phyloP scores from a whole-genome alignment of 1,284 basidiomycete genomes.

The Anthracocystis walkeri region DNA sequence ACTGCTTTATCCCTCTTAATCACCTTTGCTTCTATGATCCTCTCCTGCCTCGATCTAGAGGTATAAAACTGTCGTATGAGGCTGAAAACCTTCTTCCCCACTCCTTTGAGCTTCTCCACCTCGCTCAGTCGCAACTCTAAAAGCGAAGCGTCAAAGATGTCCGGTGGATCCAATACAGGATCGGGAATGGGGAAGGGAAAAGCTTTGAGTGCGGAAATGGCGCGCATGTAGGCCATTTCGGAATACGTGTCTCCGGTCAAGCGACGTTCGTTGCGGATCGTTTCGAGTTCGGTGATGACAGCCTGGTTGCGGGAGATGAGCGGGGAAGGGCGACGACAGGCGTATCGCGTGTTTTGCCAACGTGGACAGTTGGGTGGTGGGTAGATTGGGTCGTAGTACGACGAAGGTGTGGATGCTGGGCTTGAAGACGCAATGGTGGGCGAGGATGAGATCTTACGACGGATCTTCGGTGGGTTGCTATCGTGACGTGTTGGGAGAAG shows the following conservation, averaged over 20 bases:
- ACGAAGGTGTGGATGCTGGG: not conserved
- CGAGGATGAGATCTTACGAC: constrained; percentile 6
- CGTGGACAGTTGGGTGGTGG: constrained; percentile 19
- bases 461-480: not conserved
- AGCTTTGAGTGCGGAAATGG: constrained; percentile 62
- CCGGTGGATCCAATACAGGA: constrained; percentile 7
- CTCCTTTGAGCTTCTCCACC: constrained; percentile 58
- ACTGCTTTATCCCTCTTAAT: constrained; percentile 57
- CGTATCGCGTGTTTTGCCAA: constrained; percentile 51
- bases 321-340: constrained; percentile 59
- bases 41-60: constrained; percentile 5
- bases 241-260: constrained; percentile 55
- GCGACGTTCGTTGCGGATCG: constrained; percentile 57
- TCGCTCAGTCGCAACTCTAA: constrained; percentile 18
- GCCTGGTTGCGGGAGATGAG: constrained; percentile 58
- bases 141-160: constrained; percentile 7
- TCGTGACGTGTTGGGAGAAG: constrained; percentile 11
- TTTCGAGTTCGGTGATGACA: constrained; percentile 59
- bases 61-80: constrained; percentile 58
- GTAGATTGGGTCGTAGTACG: constrained; percentile 21
- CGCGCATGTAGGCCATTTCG: constrained; percentile 65
- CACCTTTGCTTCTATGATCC: constrained; percentile 59
- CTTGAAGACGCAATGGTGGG: not conserved
- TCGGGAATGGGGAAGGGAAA: constrained; percentile 52
- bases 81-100: constrained; percentile 59